phyloP scores from a whole-genome alignment of 1,284 basidiomycete genomes.

The Inonotus obliquus region DNA sequence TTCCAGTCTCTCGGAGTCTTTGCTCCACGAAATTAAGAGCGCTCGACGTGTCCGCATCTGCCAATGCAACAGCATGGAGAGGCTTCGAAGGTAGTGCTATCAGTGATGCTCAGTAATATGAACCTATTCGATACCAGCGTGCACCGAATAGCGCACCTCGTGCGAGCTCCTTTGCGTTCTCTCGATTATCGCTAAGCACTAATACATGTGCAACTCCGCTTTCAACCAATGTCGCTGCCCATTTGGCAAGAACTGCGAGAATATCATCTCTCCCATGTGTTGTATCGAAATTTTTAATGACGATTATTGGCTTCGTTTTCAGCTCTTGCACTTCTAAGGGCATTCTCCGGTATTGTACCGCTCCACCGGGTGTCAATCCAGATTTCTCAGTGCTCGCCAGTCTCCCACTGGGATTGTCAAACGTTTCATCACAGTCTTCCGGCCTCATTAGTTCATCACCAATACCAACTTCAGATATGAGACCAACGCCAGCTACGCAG shows the following conservation, averaged over 20 bases:
- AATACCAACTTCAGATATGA: slow-evolving; percentile 79
- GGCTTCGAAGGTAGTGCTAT: slow-evolving; percentile 85
- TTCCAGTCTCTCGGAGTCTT: slow-evolving; percentile 63
- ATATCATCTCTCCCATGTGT: slow-evolving; percentile 70
- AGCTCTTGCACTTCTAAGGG: slow-evolving; percentile 41
- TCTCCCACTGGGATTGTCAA: not conserved
- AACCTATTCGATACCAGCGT: not conserved
- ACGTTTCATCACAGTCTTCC: slow-evolving; percentile 15
- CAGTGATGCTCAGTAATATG: not conserved
- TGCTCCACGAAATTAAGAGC: slow-evolving; percentile 79
- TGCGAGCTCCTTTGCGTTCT: slow-evolving; percentile 79
- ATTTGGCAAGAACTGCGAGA: slow-evolving; percentile 74
- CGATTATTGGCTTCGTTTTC: slow-evolving; percentile 75
- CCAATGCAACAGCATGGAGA: slow-evolving; percentile 70
- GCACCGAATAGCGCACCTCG: slow-evolving; percentile 46
- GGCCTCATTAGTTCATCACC: slow-evolving; percentile 52
- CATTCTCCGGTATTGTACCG: slow-evolving; percentile 30
- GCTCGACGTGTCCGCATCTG: slow-evolving; percentile 81
- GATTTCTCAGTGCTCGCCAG: slow-evolving; percentile 18
- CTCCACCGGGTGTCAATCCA: slow-evolving; percentile 23
- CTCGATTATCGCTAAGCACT: slow-evolving; percentile 86
- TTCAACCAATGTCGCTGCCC: slow-evolving; percentile 81
- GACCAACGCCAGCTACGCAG: slow-evolving; percentile 74
- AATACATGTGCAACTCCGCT: slow-evolving; percentile 91
- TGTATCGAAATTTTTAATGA: slow-evolving; percentile 73